Evolutionary conservation across 2,329 filamentous ascomycete species (phyloP).

Genomic region (Lecanicillium sp.): DNA sequence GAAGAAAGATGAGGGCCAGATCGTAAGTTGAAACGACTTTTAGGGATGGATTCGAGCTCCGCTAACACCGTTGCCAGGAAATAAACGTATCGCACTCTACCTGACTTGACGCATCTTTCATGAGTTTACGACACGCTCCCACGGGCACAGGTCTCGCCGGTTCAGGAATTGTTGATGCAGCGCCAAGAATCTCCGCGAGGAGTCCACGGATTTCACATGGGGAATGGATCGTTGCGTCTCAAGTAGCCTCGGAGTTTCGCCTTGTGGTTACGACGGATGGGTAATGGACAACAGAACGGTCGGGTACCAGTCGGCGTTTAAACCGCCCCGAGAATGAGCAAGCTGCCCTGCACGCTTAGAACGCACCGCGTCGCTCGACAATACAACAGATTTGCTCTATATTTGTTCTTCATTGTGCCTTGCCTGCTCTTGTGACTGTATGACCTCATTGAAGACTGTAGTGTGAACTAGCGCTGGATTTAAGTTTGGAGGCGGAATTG

Average conservation of each 20-base stretch:
- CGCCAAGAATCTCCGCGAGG: constrained; percentile 9
- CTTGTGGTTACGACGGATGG: constrained; percentile 14
- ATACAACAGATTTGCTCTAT: constrained; percentile 14
- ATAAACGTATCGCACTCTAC: constrained; percentile 59
- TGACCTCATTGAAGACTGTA: constrained; percentile 7
- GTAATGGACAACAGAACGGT: constrained; percentile 15
- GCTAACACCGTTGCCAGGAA: constrained; percentile 47
- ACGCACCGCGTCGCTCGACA: constrained; percentile 13
- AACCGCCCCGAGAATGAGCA: constrained; percentile 10
- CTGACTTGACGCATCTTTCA: constrained; percentile 45
- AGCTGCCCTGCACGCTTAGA: constrained; percentile 13
- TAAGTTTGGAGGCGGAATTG: too few species aligned
- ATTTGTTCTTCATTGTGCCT: too few species aligned
- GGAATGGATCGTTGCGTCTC: constrained; percentile 5
- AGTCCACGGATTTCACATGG: constrained; percentile 2
- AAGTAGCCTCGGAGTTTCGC: constrained; percentile 13
- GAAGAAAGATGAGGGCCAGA: constrained; percentile 98
- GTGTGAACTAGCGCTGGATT: too few species aligned
- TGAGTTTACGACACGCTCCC: constrained; percentile 31
- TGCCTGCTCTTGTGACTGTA: constrained; percentile 10
- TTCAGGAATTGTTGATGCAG: constrained; percentile 10
- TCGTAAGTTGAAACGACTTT: too few species aligned
- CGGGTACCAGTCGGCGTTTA: constrained; percentile 15
- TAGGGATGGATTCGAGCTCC: too few species aligned
- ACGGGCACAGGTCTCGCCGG: constrained; percentile 10